phyloP scores from a whole-genome alignment of 805 yeast species.

The Zygosaccharomyces siamensis region DNA sequence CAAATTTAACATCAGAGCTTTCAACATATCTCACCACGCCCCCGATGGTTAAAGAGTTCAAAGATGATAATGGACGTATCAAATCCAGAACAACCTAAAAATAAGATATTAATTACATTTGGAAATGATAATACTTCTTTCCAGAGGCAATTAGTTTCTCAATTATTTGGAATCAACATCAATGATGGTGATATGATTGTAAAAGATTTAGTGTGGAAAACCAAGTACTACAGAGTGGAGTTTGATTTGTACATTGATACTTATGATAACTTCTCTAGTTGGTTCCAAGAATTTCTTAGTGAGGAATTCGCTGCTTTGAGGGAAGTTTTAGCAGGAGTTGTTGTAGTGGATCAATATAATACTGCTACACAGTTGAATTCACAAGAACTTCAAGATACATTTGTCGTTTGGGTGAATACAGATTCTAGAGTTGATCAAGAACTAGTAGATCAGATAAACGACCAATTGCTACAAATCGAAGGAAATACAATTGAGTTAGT shows the following conservation, averaged over 20 bases:
- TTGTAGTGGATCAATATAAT: conserved; percentile 33
- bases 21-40: background rate
- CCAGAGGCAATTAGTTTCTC: conserved; percentile 2
- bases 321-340: conserved; percentile 42
- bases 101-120: conserved; percentile 14
- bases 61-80: background rate
- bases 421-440: conserved; percentile 15
- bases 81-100: conserved; percentile 7
- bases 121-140: background rate
- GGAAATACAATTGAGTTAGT: conserved; percentile 40
- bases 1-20: background rate
- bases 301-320: conserved; percentile 40
- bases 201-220: conserved; percentile 24
- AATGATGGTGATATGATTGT: conserved; percentile 13
- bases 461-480: conserved; percentile 11
- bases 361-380: background rate
- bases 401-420: conserved; percentile 22
- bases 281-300: conserved; percentile 39
- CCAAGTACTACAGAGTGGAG: conserved; percentile 31
- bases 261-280: conserved; percentile 24
- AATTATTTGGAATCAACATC: conserved; percentile 5
- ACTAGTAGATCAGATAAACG: conserved; percentile 38
- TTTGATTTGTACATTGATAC: conserved; percentile 34
- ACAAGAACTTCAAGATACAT: conserved; percentile 31
- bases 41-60: background rate